These are phyloP conservation scores for Dissoconium aciculare DNA, from an alignment of 2,329 filamentous ascomycete species.

Conservation along the genomic window DNA sequence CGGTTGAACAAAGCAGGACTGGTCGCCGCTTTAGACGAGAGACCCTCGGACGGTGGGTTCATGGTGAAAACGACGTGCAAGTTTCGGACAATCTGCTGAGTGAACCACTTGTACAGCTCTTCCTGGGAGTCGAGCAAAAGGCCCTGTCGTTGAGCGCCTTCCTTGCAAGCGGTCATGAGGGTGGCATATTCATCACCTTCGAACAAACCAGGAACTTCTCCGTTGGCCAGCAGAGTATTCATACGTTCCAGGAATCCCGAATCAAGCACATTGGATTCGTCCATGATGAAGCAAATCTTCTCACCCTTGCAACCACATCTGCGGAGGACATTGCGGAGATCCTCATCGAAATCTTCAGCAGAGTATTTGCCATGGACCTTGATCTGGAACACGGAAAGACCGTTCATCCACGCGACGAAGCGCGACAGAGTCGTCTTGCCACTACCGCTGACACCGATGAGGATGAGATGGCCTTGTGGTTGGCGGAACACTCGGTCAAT, in stretches of 20 bases:
- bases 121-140: conserved; percentile 92
- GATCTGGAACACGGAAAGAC: conserved; percentile 97
- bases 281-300: conserved; percentile 99
- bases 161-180: conserved; percentile 98
- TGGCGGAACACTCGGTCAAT: conserved; percentile 98
- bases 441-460: conserved; percentile 96
- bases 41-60: conserved; percentile 91
- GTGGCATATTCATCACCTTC: conserved; percentile 97
- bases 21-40: conserved; percentile 91
- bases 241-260: conserved; percentile 98
- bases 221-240: conserved; percentile 97
- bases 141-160: conserved; percentile 91
- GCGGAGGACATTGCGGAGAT: conserved; percentile 82
- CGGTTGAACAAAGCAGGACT: conserved; percentile 98
- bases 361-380: conserved; percentile 99
- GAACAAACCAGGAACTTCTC: conserved; percentile 96
- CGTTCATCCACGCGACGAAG: conserved; percentile 99
- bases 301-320: conserved; percentile 95
- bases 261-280: conserved; percentile 95
- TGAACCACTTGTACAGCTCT: conserved; percentile 99
- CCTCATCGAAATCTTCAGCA: conserved; percentile 95
- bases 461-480: conserved; percentile 91
- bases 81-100: conserved; percentile 97
- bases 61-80: conserved; percentile 98
- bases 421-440: conserved; percentile 96